Conservation (phyloP, 352 stramenopile genomes). For the Pythium dissotocum region DNA sequence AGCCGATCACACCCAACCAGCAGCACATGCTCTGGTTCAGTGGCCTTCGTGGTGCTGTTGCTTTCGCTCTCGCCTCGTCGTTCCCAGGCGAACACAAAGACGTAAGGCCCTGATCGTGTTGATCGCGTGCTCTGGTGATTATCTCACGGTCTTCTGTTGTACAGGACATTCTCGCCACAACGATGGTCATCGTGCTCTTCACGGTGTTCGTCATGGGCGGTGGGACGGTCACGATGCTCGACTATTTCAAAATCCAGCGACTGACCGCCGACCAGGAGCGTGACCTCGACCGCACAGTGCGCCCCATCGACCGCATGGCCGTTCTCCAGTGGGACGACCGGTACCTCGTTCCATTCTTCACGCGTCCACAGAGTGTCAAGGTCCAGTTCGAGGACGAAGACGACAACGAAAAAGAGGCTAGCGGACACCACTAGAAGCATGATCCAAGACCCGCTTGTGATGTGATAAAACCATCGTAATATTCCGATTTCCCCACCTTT, state of each 20-base stretch:
- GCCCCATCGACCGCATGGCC: conserved; percentile 33
- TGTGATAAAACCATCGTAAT: background rate
- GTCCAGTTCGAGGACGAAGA: conserved; percentile 10
- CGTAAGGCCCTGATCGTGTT: conserved; percentile 8
- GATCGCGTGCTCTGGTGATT: background rate
- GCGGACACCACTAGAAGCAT: background rate
- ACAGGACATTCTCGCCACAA: conserved; percentile 64
- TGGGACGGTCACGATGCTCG: conserved; percentile 61
- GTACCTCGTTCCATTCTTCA: conserved; percentile 39
- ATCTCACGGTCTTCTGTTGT: background rate
- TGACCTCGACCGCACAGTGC: conserved; percentile 30
- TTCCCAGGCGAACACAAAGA: conserved; percentile 52
- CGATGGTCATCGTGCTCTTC: conserved; percentile 81
- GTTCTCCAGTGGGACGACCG: conserved; percentile 37
- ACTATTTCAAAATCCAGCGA: conserved; percentile 56
- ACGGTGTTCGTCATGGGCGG: conserved; percentile 78
- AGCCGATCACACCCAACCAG: conserved; percentile 38
- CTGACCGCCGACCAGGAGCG: conserved; percentile 32
- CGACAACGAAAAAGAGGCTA: background rate
- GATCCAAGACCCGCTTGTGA: background rate
- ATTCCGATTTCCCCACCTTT: background rate
- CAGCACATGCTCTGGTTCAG: conserved; percentile 83
- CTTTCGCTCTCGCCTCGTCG: conserved; percentile 63
- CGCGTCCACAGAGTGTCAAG: conserved; percentile 12
- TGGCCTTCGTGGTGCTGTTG: conserved; percentile 80